These are phyloP conservation scores for Xerocomus brunneocitrinus DNA, from an alignment of 768 basidiomycete genomes.

Conservation along the genomic window DNA sequence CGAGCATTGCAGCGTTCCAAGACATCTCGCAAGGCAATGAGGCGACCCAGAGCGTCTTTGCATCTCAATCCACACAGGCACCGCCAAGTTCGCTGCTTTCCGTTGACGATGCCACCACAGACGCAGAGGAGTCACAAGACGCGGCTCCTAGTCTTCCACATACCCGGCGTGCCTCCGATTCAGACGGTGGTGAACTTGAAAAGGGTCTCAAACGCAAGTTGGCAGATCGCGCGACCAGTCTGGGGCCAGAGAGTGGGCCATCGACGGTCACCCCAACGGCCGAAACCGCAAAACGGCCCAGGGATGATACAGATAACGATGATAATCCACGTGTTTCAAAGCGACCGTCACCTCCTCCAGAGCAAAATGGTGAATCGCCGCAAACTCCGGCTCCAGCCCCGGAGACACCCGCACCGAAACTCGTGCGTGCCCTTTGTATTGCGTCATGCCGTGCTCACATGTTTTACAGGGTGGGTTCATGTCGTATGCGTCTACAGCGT, in stretches of 20 bases:
- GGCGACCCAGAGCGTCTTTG: slow-evolving; percentile 10
- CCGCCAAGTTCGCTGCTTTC: slow-evolving; percentile 17
- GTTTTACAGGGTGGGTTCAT: slow-evolving; percentile 61
- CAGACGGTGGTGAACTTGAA: slow-evolving; percentile 46
- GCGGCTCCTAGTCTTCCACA: slow-evolving; percentile 20
- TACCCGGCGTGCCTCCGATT: slow-evolving; percentile 35
- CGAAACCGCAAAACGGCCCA: slow-evolving; percentile 51
- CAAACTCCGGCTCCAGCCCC: slow-evolving; percentile 3
- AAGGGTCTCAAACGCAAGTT: slow-evolving; percentile 70
- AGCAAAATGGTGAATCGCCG: slow-evolving; percentile 31
- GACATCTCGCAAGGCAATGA: slow-evolving; percentile 7
- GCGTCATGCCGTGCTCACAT: slow-evolving; percentile 10
- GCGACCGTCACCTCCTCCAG: slow-evolving; percentile 66
- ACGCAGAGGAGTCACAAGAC: slow-evolving; percentile 31
- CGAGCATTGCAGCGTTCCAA: slow-evolving; percentile 2
- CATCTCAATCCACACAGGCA: slow-evolving; percentile 8
- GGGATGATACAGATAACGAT: slow-evolving; percentile 60
- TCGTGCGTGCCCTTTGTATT: slow-evolving; percentile 36
- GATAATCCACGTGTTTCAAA: slow-evolving; percentile 58
- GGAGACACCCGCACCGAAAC: slow-evolving; percentile 38
- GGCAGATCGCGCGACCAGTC: slow-evolving; percentile 62
- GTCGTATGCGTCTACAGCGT: slow-evolving; percentile 70
- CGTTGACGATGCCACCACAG: slow-evolving; percentile 21
- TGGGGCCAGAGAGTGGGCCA: slow-evolving; percentile 40
- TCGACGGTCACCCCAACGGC: slow-evolving; percentile 19